phyloP scores from a whole-genome alignment of 805 yeast species.

The Blastobotrys parvus region DNA sequence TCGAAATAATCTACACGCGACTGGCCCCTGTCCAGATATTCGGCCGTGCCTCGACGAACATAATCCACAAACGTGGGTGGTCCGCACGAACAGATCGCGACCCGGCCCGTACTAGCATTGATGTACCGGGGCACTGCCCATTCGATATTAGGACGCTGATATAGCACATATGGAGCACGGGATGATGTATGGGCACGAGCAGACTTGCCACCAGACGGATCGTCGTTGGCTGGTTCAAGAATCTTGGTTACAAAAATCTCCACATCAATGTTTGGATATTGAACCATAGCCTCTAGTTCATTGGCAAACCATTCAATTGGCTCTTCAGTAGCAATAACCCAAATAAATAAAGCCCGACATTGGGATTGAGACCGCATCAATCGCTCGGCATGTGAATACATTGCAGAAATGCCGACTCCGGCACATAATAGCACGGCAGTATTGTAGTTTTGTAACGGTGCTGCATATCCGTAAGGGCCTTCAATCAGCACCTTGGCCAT shows the following conservation, averaged over 20 bases:
- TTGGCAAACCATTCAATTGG: constrained; percentile 42
- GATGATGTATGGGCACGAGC: too few species aligned
- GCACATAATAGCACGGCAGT: constrained; percentile 42
- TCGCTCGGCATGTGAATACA: constrained; percentile 36
- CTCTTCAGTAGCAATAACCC: constrained; percentile 52
- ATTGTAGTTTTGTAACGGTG: constrained; percentile 33
- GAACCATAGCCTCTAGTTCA: constrained; percentile 32
- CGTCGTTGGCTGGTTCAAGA: not conserved
- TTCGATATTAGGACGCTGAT: constrained; percentile 9
- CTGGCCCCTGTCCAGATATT: constrained; percentile 5
- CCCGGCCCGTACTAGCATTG: constrained; percentile 27
- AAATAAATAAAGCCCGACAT: constrained; percentile 34
- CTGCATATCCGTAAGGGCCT: constrained; percentile 54
- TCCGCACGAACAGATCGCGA: constrained; percentile 50
- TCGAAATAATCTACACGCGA: constrained; percentile 27
- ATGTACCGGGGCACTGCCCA: constrained; percentile 9
- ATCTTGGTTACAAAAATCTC: constrained; percentile 13
- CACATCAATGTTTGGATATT: not conserved
- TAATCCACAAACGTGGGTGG: constrained; percentile 49
- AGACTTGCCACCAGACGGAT: too few species aligned
- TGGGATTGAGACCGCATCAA: constrained; percentile 2
- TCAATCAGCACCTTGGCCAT: constrained; percentile 37
- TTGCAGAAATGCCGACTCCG: constrained; percentile 54
- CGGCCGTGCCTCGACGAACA: constrained; percentile 36
- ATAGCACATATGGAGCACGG: not conserved